Evolutionary conservation across 2,329 filamentous ascomycete species (phyloP), one percentile per base, ranked within the genome.

Genomic region (Colletotrichum agaves): DNA sequence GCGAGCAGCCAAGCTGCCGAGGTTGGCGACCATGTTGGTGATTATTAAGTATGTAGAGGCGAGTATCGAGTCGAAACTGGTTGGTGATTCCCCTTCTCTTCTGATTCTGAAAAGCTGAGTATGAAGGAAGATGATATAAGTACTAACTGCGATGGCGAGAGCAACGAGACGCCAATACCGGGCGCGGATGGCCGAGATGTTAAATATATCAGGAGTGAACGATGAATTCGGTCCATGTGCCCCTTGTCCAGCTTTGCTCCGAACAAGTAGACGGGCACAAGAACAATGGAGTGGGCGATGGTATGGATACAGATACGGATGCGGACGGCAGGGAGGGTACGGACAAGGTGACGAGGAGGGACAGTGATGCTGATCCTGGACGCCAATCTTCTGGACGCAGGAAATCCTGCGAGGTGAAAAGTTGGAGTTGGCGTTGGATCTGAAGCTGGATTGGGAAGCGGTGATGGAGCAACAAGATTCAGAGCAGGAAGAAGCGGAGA

Each of bases 1-100:
- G 23, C 69, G 67, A 33, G 62, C 62, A 57, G 67, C 69, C 37
- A 70, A 63, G 21, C 62, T 60, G 19, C 66, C 66, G n/a, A 70
- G 15, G 39, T 69, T 67, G 55, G 69, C 57, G 41, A 69, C 69
- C 69, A 70, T 70, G 21, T 44, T 67, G 67, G 19, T 17, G 33
- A 63, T 39, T 67, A 63, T 55, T 53, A 58, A 43, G 43, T 63
- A 59, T 55, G 60, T 27, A 12, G 52, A 43, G 23, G 33, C 33
- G 39, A 69, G 44, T 23, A 57, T 11, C 12, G 49, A 56, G 43
- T 39, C 31, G 41, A 49, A n/a, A 44, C 31, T 4, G 21, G 41
- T 47, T 21, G 13, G 49, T 39, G 41, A 19, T 21, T 50, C 39
- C 11, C 46, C 61, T 55, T 33, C 33, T 60, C 50, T 21, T 21